These are phyloP conservation scores for Diphasiastrum complanatum DNA, from an alignment of 83 land plant species.

Conservation along the genomic window DNA sequence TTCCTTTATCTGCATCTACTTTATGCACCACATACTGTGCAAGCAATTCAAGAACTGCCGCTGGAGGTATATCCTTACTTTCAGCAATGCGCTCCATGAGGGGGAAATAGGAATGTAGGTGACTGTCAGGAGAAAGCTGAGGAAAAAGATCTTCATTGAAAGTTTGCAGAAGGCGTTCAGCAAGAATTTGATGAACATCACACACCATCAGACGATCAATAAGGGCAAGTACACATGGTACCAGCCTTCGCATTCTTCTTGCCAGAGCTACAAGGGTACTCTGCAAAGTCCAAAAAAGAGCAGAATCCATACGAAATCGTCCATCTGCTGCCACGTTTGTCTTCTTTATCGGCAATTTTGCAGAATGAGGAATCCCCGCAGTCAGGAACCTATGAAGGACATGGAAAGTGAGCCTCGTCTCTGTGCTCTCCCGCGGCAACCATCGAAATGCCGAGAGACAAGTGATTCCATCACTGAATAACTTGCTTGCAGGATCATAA, in stretches of 20 bases:
- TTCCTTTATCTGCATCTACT: conserved; percentile 49
- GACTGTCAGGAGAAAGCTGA: conserved; percentile 33
- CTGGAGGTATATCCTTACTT: conserved; percentile 59
- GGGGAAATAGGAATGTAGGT: conserved; percentile 66
- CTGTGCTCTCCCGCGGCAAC: conserved; percentile 85
- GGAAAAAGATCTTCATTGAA: conserved; percentile 60
- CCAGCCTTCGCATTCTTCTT: conserved; percentile 42
- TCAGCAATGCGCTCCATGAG: conserved; percentile 73
- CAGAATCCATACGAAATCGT: conserved; percentile 31
- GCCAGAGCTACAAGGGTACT: conserved; percentile 46
- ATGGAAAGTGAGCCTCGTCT: conserved; percentile 69
- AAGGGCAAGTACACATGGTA: conserved; percentile 59
- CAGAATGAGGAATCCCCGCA: conserved; percentile 41
- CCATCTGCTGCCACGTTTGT: too few species aligned
- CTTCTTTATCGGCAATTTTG: conserved; percentile 17
- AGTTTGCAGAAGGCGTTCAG: conserved; percentile 59
- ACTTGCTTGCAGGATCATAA: conserved; percentile 36
- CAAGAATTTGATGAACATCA: conserved; percentile 47
- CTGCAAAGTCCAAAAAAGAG: conserved; percentile 44
- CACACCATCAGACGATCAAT: conserved; percentile 62
- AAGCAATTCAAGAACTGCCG: conserved; percentile 48
- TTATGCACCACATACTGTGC: conserved; percentile 42
- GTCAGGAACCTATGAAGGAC: conserved; percentile 65
- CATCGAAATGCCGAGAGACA: conserved; percentile 76
- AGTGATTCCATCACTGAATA: conserved; percentile 63